Evolutionary conservation across 306 rosid genomes (phyloP).

Genomic region (Fragaria iinumae): DNA sequence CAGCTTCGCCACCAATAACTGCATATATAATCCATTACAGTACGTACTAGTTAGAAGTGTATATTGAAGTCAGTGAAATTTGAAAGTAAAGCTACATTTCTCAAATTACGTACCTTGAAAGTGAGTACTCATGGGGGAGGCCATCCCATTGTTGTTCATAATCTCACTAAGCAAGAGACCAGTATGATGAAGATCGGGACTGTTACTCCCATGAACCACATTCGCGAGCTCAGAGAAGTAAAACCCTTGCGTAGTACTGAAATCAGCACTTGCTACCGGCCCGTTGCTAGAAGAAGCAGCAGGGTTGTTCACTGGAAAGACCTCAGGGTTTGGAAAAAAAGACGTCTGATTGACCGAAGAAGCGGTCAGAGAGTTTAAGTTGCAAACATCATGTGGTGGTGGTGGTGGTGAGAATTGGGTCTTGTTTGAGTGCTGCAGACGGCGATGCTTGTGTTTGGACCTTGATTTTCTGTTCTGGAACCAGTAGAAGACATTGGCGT

Average conservation of each 20-base stretch:
- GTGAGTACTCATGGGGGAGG: constrained; percentile 35
- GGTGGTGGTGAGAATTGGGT: constrained; percentile 34
- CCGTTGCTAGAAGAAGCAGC: not conserved
- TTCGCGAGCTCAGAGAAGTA: constrained; percentile 64
- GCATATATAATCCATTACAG: not conserved
- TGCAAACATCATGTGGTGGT: constrained; percentile 31
- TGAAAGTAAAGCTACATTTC: not conserved
- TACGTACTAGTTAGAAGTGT: not conserved
- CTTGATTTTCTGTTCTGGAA: constrained; percentile 94
- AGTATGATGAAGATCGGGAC: constrained; percentile 33
- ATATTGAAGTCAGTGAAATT: not conserved
- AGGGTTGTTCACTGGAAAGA: constrained; percentile 38
- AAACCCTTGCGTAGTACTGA: constrained; percentile 49
- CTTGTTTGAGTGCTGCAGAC: constrained; percentile 42
- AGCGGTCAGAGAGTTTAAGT: constrained; percentile 40
- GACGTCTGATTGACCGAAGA: constrained; percentile 39
- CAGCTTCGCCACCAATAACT: constrained; percentile 28
- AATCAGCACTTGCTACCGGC: constrained; percentile 6
- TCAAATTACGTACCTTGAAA: constrained; percentile 46
- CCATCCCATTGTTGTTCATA: constrained; percentile 35
- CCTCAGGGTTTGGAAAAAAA: constrained; percentile 30
- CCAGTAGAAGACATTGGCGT: constrained; percentile 97
- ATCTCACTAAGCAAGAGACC: constrained; percentile 66
- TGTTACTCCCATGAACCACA: constrained; percentile 35
- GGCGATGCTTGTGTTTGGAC: constrained; percentile 96